Evolutionary conservation across 2,329 filamentous ascomycete genomes (phyloP).

Genomic region (Neurospora sp.): DNA sequence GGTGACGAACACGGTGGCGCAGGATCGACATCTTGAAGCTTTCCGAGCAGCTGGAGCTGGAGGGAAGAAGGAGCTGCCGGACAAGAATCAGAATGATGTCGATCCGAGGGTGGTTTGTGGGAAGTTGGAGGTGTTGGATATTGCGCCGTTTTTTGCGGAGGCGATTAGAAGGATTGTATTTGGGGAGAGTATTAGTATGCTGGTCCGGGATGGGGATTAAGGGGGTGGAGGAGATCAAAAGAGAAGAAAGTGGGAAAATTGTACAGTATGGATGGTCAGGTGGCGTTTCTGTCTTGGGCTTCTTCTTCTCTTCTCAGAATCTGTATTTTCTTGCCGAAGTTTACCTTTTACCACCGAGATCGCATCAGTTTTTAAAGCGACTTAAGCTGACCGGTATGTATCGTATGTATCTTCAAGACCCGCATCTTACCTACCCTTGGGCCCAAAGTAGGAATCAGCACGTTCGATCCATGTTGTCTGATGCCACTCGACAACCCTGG

Average conservation of each 20-base stretch:
- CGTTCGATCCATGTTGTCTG: background rate
- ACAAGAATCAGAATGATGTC: constrained; percentile 33
- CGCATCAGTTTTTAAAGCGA: background rate
- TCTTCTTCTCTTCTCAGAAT: background rate
- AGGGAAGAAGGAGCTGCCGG: background rate
- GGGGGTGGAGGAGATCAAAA: background rate
- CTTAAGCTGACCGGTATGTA: background rate
- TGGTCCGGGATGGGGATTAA: constrained; percentile 71
- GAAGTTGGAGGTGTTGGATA: constrained; percentile 86
- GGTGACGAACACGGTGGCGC: constrained; percentile 90
- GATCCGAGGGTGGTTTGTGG: constrained; percentile 59
- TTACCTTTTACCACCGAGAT: background rate
- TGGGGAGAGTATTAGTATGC: constrained; percentile 89
- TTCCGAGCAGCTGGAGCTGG: background rate
- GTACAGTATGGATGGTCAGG: background rate
- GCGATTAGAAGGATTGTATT: constrained; percentile 93
- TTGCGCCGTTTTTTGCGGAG: constrained; percentile 86
- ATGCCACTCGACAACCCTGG: background rate
- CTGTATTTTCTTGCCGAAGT: background rate
- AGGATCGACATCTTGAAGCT: constrained; percentile 29
- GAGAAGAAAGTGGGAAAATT: background rate
- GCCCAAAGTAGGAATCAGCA: background rate
- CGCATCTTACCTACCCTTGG: background rate
- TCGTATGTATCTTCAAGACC: background rate
- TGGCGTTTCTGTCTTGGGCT: background rate